These are phyloP conservation scores for Pilasporangium apinafurcum DNA, from an alignment of 352 stramenopile species.

Conservation along the genomic window DNA sequence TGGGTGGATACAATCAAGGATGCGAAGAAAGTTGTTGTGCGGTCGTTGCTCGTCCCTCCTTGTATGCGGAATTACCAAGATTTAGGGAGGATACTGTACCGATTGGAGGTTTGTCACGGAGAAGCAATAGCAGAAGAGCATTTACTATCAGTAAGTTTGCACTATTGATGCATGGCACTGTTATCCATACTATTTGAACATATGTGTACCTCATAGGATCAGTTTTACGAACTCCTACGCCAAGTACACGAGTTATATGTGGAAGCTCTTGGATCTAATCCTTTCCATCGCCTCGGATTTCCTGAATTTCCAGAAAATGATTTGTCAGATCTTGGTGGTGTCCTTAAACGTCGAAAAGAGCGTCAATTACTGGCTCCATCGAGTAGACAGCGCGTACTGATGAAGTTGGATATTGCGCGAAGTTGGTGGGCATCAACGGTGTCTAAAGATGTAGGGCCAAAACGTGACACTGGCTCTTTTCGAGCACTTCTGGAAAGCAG, in stretches of 20 bases:
- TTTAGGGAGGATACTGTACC: constrained; percentile 12
- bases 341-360: constrained; percentile 23
- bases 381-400: constrained; percentile 24
- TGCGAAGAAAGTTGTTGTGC: constrained; percentile 12
- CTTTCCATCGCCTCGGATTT: constrained; percentile 18
- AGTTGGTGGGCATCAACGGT: constrained; percentile 10
- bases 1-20: constrained; percentile 27
- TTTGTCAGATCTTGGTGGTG: constrained; percentile 11
- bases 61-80: constrained; percentile 20
- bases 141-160: constrained; percentile 19
- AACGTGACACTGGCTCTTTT: not conserved
- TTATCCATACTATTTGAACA: not conserved
- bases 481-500: not conserved
- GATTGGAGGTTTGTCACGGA: constrained; percentile 15
- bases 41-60: constrained; percentile 19
- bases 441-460: not conserved
- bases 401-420: constrained; percentile 21
- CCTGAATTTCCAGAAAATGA: constrained; percentile 11
- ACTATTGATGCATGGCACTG: not conserved
- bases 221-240: constrained; percentile 28
- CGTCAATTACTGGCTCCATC: constrained; percentile 23
- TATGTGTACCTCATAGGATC: constrained; percentile 9
- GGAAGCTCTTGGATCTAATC: constrained; percentile 35
- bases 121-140: constrained; percentile 16
- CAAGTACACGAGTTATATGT: constrained; percentile 35